Base-by-base conservation (phyloP, 805 yeast species). In the Spathaspora girioi region DNA sequence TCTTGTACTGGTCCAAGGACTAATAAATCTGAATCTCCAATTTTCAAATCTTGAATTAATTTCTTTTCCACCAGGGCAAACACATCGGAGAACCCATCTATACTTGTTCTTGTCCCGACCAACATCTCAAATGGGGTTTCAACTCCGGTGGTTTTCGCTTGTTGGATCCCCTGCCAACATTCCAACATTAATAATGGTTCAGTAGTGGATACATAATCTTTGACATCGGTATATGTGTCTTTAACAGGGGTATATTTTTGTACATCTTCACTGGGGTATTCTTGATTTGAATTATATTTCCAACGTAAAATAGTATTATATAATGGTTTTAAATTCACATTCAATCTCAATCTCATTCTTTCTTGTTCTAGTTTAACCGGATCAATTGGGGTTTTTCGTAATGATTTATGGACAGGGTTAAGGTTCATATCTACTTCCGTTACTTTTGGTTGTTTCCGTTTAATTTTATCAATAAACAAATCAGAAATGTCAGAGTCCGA, bases 151-250 rank as follows among this genome's bases (percentile, higher is more conserved):
- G 81, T 82, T 55, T 87, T 83, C 0, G 94, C 83, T 4, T 89
- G 77, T 56, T 83, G 86, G 26, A 94, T 80, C 0, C 89, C 87
- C 61, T 92, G 96, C 97, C 98, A 96, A 56, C 96, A 88, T 69
- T 94, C 99, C 41, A 93, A 69, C 63, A 92, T 69, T 43, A 94
- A 70, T 43, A 94, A 73, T 0, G 99, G 99, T 57, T 85, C 88
- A 66, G 89, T 86, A 1, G 80, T 76, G 35, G 74, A 71, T 46
- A 79, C 80, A 61, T 96, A 94, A 2, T 87, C 90, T n/a, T 70
- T 72, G 4, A 83, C 82, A 47, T 79, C 70, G 0, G 60, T 51
- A 61, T 89, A 94, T 1, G 68, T 60, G 56, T 83, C 83, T 27
- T 80, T 78, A 5, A 89, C 85, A 0, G 71, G 65, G 1, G 62